Conservation (phyloP, 2,329 filamentous ascomycete species). For the Neophaeococcomyces aloes region DNA sequence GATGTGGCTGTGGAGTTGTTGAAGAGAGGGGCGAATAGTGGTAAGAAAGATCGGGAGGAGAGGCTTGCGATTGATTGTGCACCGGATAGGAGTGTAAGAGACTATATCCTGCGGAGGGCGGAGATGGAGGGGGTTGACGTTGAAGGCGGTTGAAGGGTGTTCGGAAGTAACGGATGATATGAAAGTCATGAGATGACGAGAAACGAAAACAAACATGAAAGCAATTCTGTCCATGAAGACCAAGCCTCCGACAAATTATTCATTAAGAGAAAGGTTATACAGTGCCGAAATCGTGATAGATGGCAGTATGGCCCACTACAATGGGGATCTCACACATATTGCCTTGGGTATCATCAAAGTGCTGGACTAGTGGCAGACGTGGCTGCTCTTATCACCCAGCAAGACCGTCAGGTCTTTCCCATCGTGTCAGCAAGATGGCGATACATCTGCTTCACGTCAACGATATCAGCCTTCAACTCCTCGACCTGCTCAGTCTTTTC, state of each 20-base stretch:
- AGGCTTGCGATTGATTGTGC: conserved; percentile 66
- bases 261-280: too few species aligned
- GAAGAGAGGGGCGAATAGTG: conserved; percentile 71
- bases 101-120: conserved; percentile 65
- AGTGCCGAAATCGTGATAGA: too few species aligned
- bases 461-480: conserved; percentile 77
- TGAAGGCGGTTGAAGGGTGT: conserved; percentile 7
- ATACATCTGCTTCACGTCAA: conserved; percentile 93
- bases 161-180: not conserved
- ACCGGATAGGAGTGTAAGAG: conserved; percentile 71
- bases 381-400: too few species aligned
- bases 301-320: too few species aligned
- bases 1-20: conserved; percentile 75
- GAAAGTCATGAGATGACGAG: not conserved
- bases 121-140: conserved; percentile 75
- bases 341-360: too few species aligned
- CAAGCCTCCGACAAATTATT: too few species aligned
- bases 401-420: conserved; percentile 44
- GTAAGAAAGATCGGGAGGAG: conserved; percentile 64
- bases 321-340: too few species aligned
- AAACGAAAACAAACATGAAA: not conserved
- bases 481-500: conserved; percentile 95
- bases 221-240: too few species aligned
- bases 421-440: conserved; percentile 81
- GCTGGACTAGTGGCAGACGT: too few species aligned